Conservation (phyloP, 108 stramenopile species). For the Chaetoceros muelleri region DNA sequence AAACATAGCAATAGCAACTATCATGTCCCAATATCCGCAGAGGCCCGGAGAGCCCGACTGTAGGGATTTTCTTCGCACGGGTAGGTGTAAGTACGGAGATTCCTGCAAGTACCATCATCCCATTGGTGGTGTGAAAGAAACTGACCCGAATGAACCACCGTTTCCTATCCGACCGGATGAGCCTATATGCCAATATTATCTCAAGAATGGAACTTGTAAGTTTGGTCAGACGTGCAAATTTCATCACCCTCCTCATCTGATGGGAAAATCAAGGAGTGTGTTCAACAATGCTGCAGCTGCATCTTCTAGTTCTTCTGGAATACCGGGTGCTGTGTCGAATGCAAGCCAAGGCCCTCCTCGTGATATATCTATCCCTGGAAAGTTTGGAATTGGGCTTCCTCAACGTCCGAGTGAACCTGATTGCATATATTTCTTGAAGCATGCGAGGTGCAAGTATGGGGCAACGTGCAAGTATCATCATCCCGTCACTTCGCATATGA, state of each 20-base stretch:
- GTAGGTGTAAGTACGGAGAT: constrained; percentile 85
- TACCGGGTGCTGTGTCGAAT: constrained; percentile 17
- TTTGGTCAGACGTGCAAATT: constrained; percentile 90
- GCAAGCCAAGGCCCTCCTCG: constrained; percentile 15
- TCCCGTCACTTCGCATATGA: constrained; percentile 35
- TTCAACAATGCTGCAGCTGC: background rate
- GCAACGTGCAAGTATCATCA: constrained; percentile 88
- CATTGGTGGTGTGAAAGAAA: constrained; percentile 66
- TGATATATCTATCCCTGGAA: background rate
- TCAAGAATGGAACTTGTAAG: constrained; percentile 90
- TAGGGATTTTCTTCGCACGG: constrained; percentile 82
- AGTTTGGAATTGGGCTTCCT: constrained; percentile 23
- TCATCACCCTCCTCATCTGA: constrained; percentile 60
- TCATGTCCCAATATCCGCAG: constrained; percentile 27
- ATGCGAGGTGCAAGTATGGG: constrained; percentile 86
- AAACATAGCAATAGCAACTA: background rate
- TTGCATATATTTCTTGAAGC: constrained; percentile 82
- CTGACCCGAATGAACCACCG: constrained; percentile 64
- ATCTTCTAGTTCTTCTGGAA: constrained; percentile 7
- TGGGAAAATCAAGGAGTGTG: background rate
- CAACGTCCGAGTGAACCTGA: constrained; percentile 79
- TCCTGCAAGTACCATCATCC: constrained; percentile 90
- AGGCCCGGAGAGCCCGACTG: constrained; percentile 64
- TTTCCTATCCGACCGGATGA: constrained; percentile 81
- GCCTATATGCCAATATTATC: constrained; percentile 80